Evolutionary conservation across 2,329 filamentous ascomycete species (phyloP), one percentile per base, ranked within the genome.

Genomic region (Exophiala viscosa): DNA sequence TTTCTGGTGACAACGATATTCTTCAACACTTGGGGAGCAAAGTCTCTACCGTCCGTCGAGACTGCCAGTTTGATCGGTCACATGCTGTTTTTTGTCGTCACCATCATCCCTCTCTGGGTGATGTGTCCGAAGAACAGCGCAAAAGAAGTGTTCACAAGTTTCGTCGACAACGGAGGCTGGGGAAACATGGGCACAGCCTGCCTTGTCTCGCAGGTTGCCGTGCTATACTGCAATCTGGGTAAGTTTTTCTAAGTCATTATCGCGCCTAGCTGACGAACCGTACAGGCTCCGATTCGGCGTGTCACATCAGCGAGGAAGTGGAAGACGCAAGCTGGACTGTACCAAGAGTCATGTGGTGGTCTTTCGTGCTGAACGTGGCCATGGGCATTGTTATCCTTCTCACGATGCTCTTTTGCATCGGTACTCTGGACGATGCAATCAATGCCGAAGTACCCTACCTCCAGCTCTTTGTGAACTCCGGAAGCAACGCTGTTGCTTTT

Each of bases 301-400:
- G 39, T 20, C 48, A 50, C 42, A 52, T 58, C 32, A 50, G 44
- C 10, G 76, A 78, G 60, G 75, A 78, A 60, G 72, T 77, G 15
- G 67, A 70, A 34, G 70, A 77, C 33, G 73, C 76, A 1, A 67
- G 70, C 3, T 59, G 69, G 34, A 72, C 71, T 48, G 73, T 78
- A 3, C 76, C 75, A 0, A 62, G 69, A n/a, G 72, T 72, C 2
- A 77, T 78, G 52, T 66, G 73, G 50, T 72, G 69, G 62, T 70
- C 69, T 10, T 75, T 73, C 60, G 55, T 75, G 17, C 65, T 75
- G 48, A 77, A 77, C 48, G 73, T 73, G 3, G 55, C 66, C 2
- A 62, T 76, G 36, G 74, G 73, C 2, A 66, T 76, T 28, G 64
- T 76, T n/a, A 69, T 74, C 23, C 60, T 78, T 1, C 66, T 78